Base-by-base conservation (phyloP, 2,329 filamentous ascomycete species). In the Passalora sequoiae region DNA sequence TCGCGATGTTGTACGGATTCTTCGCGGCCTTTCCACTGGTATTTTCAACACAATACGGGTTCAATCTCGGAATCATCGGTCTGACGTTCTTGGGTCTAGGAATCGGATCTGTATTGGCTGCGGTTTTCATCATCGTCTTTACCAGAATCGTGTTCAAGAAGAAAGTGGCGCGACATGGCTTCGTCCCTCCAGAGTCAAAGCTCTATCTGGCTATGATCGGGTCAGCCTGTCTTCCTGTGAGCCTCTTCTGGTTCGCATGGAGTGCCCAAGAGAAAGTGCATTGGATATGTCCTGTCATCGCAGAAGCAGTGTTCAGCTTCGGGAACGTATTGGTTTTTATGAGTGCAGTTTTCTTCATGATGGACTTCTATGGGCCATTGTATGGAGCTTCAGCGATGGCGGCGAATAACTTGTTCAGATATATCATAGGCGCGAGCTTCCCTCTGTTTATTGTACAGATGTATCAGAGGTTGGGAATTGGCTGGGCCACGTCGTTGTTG, bases 1-100 rank as follows among this genome's bases (percentile, higher is more conserved):
- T 67, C 42, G 65, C 61, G n/a, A 60, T 68, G n/a, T 53, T 67
- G 20, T 69, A 69, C 52, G 56, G 64, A 10, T 69, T 68, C 53
- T 62, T 69, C 39, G 64, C 66, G 13, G 64, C 65, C 4, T 61
- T 56, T 12, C 57, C 61, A 3, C 61, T 57, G 43, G 54, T 64
- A 30, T 65, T 58, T 41, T 19, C 49, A 17, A 44, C 42, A 13
- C 46, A 47, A 29, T 61, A 62, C 38, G 47, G 40, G 40, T 62
- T 61, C 44, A 50, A 38, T 19, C 50, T 49, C 25, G 60, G 32
- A 52, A 28, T 57, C 9, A 53, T 67, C 2, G 59, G 60, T 2
- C 66, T 66, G 46, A 49, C 38, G 9, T 61, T 59, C 31, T 24
- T 62, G 1, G 55, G 52, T 2, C 43, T 61, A 4, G 53, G 47